Evolutionary conservation across 2,329 filamentous ascomycete genomes (phyloP).

Genomic region (Nemania sp.): DNA sequence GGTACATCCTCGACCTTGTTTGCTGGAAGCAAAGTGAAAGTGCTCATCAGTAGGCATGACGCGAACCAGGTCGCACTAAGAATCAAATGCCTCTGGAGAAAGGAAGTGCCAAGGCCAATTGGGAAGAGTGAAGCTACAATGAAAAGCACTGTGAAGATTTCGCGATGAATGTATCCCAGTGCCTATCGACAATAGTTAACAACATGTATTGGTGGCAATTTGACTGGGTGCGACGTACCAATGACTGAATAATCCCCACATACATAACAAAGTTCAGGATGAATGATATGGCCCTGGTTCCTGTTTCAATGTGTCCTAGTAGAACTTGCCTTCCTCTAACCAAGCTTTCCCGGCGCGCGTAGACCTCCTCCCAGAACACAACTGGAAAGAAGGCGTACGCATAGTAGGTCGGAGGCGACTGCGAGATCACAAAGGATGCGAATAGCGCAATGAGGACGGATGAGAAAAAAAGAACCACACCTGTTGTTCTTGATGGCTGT

Average conservation of each 20-base stretch:
- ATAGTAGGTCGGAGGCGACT: conserved; percentile 84
- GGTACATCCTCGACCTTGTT: conserved; percentile 79
- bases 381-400: conserved; percentile 90
- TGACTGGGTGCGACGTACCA: conserved; percentile 56
- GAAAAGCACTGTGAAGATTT: conserved; percentile 83
- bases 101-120: conserved; percentile 69
- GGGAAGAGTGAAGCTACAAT: conserved; percentile 80
- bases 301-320: conserved; percentile 68
- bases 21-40: conserved; percentile 82
- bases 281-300: conserved; percentile 61
- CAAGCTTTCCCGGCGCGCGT: conserved; percentile 73
- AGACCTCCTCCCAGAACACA: conserved; percentile 96
- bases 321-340: conserved; percentile 67
- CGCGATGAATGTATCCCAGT: conserved; percentile 86
- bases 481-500: conserved; percentile 62
- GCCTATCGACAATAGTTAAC: conserved; percentile 56
- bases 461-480: conserved; percentile 68
- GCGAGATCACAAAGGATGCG: conserved; percentile 76
- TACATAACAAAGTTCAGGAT: conserved; percentile 67
- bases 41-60: conserved; percentile 82
- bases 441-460: conserved; percentile 76
- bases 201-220: background rate
- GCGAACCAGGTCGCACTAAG: conserved; percentile 73
- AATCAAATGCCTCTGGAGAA: conserved; percentile 66
- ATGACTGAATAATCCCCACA: conserved; percentile 73